Conservation (phyloP, 345 rosid species). For the Raphanus sativus region DNA sequence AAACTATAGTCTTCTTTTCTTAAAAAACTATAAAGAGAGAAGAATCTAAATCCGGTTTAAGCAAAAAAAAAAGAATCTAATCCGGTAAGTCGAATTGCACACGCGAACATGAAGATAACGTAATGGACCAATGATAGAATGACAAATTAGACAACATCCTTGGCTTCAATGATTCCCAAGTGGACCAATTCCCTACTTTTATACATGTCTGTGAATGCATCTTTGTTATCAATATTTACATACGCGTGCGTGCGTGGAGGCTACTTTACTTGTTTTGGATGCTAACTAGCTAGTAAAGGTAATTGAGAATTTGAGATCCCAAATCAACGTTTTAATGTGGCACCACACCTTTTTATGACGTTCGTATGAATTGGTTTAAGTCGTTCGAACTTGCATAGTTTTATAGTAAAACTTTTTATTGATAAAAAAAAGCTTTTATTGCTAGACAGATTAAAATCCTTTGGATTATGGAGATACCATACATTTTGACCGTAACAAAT, state of each 20-base stretch:
- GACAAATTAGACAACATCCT: conserved; percentile 21
- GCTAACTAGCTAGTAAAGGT: conserved; percentile 14
- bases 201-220: conserved; percentile 14
- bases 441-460: not conserved
- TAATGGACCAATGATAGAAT: conserved; percentile 32
- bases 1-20: not conserved
- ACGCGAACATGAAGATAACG: conserved; percentile 37
- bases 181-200: conserved; percentile 31
- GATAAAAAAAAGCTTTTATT: not conserved
- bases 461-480: not conserved
- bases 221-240: conserved; percentile 12
- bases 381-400: not conserved
- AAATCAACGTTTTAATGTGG: conserved; percentile 16
- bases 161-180: conserved; percentile 28
- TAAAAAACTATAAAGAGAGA: not conserved
- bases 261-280: conserved; percentile 34
- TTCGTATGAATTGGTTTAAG: not conserved
- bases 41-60: conserved; percentile 3
- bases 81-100: conserved; percentile 24
- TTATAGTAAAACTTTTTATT: too few relatives aligned
- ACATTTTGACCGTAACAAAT: not conserved
- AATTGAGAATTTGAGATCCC: not conserved
- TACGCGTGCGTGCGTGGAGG: conserved; percentile 38
- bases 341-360: conserved; percentile 20
- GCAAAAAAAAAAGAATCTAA: not conserved